Evolutionary conservation across 768 basidiomycete species (phyloP), one percentile per base, ranked within the genome.

Genomic region (Rhizopogon rudus): DNA sequence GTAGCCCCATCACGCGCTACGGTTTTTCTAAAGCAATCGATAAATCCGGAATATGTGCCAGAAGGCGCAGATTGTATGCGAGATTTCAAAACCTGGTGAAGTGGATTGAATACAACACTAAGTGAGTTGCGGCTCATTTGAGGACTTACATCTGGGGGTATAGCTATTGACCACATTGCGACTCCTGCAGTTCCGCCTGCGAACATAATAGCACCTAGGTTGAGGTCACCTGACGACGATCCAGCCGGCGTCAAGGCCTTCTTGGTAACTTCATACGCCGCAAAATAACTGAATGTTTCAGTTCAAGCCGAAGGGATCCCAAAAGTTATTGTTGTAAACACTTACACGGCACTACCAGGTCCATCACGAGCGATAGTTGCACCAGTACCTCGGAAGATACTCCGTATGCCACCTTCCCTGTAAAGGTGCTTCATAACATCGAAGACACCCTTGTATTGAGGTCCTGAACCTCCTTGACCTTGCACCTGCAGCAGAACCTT

Each of bases 101-200:
- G n/a, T 39, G 63, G 29, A 65, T 29, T 58, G 53, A 31, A 39
- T 17, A 39, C 37, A 33, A 52, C 7, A n/a, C 9, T 12, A 2
- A 25, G 6, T 14, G 25, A 14, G 5, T 37, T 49, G 16, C 1
- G 13, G 41, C 29, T 22, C 43, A 40, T 35, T 33, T 16, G n/a
- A 39, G 33, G 3, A 77, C 89, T 60, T 65, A 93, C 95, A 70
- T 99, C 96, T 44, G 96, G 95, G 46, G 97, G 97, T 61, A 99
- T 97, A 25, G 92, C 96, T 62, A 98, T 78, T 16, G 90, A 78
- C 97, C 97, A 99, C 97, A 99, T 98, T 39, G 94, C 94, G 5
- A 98, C 82, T 62, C 97, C 97, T 1, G 97, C 97, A 40, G 83
- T 86, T 52, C 95, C 97, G 60, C 97, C 97, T 51, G 96, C 93